Percentiles rank a stretch among this genome's conserved stretches.
These are phyloP conservation scores for Castanea sativa DNA, from an alignment of 306 rosid species.

Conservation along the genomic window DNA sequence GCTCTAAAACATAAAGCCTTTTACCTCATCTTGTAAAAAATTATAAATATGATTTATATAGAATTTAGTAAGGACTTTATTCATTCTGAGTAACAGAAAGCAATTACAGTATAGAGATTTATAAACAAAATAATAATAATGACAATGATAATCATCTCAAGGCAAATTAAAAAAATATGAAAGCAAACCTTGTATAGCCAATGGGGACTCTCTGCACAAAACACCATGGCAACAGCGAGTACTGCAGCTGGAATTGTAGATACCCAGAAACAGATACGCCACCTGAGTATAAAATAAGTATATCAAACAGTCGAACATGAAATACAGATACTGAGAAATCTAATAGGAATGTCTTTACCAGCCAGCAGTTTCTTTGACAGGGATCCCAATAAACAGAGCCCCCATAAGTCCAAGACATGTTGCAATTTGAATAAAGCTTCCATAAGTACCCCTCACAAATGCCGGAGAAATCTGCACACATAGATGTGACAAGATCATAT, in stretches of 20 bases:
- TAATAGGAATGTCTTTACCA: constrained; percentile 54
- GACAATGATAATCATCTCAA: constrained; percentile 11
- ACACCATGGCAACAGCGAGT: constrained; percentile 69
- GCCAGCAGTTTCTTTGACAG: constrained; percentile 74
- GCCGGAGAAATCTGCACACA: constrained; percentile 80
- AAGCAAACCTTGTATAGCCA: constrained; percentile 81
- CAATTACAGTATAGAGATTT: constrained; percentile 3
- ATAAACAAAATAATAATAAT: neutral
- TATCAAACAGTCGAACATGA: constrained; percentile 24
- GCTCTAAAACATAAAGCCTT: neutral
- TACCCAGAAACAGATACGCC: constrained; percentile 95
- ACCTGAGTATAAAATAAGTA: constrained; percentile 56
- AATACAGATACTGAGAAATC: constrained; percentile 6
- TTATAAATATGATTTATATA: neutral
- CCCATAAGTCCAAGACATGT: constrained; percentile 93
- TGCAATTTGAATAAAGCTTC: constrained; percentile 91
- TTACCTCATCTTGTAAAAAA: neutral
- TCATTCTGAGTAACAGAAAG: neutral
- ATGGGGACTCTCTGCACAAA: constrained; percentile 93
- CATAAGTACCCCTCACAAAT: constrained; percentile 89
- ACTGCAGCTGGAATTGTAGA: constrained; percentile 79
- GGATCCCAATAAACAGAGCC: constrained; percentile 88
- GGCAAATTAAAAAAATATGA: constrained; percentile 6
- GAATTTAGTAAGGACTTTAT: neutral
- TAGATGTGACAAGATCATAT: constrained; percentile 17